Base-by-base conservation (phyloP, 2,329 filamentous ascomycete genomes). In the Proliferodiscus dingleyae region DNA sequence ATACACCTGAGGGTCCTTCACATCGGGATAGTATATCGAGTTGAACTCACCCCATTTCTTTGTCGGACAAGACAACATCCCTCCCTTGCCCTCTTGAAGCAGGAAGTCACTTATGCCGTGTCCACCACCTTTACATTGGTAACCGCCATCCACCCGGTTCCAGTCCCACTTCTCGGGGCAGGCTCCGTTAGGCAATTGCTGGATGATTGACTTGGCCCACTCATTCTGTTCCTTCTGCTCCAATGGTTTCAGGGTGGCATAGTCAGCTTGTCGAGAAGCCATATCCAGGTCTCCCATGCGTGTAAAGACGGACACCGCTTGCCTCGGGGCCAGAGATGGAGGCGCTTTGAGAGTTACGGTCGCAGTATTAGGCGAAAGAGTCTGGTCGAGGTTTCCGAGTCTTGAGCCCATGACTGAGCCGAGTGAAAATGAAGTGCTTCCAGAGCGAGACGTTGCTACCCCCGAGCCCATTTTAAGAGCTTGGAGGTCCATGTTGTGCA, bases 121-220 rank as follows among this genome's bases (percentile, higher is more conserved):
- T 2, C 59, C 60, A 0, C 82, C 82, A 0, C 75, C 82, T 0
- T 69, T 71, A 62, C 83, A 87, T 6, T 79, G 63, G 60, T 77
- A 87, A 0, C 82, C 82, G 1, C 55, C 58, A 0, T 4, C 36
- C 55, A 80, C 72, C 53, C 73, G 75, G 18, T 82, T 76, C 82
- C 82, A 87, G 0, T 46, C 44, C 53, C 36, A 86, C 0, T 81
- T 81, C 16, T 47, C 32, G 0, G 71, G 69, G 59, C 83, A 88
- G 0, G 59, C 36, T 0, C 81, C 81, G n/a, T n/a, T n/a, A n/a
- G n/a, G n/a, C 64, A 77, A 68, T 2, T 51, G 34, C 52, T 56
- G 61, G 46, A 87, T 11, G 22, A 26, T 11, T 13, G 32, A 8
- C 18, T 38, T 23, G 3, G 39, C 47, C 47, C 47, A 49, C 8